Conservation (phyloP, 2,329 filamentous ascomycete species). For the Aspergillus aculeatinus region DNA sequence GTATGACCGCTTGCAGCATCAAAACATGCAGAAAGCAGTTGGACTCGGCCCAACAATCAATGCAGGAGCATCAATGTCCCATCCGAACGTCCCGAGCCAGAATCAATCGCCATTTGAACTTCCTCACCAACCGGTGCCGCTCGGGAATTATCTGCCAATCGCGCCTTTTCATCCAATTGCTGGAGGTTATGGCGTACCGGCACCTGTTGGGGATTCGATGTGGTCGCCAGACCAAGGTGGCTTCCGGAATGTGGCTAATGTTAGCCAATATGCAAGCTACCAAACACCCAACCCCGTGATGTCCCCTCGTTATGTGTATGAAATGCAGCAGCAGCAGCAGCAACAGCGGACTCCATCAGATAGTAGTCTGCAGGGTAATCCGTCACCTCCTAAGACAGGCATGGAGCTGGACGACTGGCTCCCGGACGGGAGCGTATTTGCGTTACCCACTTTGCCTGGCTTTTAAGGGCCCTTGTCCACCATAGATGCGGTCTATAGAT, state of each 20-base stretch:
- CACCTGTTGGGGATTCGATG: constrained; percentile 21
- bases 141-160: constrained; percentile 18
- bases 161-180: constrained; percentile 20
- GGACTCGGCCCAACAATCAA: constrained; percentile 10
- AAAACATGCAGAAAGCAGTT: constrained; percentile 18
- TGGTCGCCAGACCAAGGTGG: constrained; percentile 26
- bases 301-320: constrained; percentile 25
- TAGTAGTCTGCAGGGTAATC: constrained; percentile 12
- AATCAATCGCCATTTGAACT: constrained; percentile 10
- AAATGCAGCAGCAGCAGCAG: constrained; percentile 21
- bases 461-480: constrained; percentile 15
- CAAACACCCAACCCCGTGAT: constrained; percentile 16
- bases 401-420: constrained; percentile 35
- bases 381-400: constrained; percentile 19
- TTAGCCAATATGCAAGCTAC: constrained; percentile 21
- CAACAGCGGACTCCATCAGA: constrained; percentile 16
- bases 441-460: constrained; percentile 29
- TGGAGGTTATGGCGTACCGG: constrained; percentile 20
- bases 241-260: constrained; percentile 14
- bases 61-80: constrained; percentile 3
- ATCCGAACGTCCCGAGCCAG: constrained; percentile 1
- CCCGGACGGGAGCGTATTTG: constrained; percentile 31
- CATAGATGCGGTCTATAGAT: not conserved
- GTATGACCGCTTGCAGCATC: constrained; percentile 31
- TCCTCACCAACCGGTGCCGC: constrained; percentile 13